phyloP scores from a whole-genome alignment of 2,329 filamentous ascomycete species.

The Coleophoma eucalyptorum region DNA sequence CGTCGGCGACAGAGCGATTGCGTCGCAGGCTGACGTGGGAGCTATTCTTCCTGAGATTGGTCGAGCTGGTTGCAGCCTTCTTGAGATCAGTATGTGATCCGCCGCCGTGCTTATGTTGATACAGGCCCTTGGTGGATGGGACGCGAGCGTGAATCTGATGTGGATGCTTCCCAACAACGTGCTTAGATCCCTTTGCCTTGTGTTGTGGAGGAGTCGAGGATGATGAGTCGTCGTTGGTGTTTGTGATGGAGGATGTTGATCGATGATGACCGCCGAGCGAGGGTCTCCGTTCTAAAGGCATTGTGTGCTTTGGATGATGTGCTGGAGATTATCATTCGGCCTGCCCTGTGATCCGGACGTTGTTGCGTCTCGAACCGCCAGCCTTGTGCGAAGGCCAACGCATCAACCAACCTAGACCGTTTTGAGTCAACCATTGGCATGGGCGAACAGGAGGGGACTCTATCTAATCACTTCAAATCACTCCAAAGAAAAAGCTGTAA shows the following conservation, averaged over 20 bases:
- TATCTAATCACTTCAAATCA: no score
- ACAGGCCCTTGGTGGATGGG: slow-evolving; percentile 23
- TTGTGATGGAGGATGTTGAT: slow-evolving; percentile 18
- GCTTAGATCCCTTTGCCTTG: slow-evolving; percentile 22
- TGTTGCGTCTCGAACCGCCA: background rate
- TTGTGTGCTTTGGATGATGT: slow-evolving; percentile 9
- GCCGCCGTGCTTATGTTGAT: slow-evolving; percentile 20
- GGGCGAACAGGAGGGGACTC: background rate
- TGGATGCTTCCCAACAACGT: slow-evolving; percentile 20
- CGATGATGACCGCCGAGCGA: slow-evolving; percentile 13
- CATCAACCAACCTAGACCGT: background rate
- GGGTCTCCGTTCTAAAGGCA: slow-evolving; percentile 12
- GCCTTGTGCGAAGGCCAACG: background rate
- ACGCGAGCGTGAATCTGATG: slow-evolving; percentile 20
- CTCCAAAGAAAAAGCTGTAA: no score
- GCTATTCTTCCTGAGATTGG: slow-evolving; percentile 42
- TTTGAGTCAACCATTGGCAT: background rate
- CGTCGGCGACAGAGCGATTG: slow-evolving; percentile 56
- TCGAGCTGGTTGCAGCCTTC: slow-evolving; percentile 7
- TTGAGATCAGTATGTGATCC: slow-evolving; percentile 23
- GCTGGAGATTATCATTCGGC: slow-evolving; percentile 8
- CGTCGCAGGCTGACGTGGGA: slow-evolving; percentile 55
- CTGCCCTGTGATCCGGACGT: no score
- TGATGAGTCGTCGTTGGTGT: slow-evolving; percentile 15
- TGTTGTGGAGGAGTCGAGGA: slow-evolving; percentile 22